A percentile compares a stretch with the other conserved stretches of the same genome.
These are phyloP conservation scores for Verticillium zaregamsianum DNA, from an alignment of 2,329 filamentous ascomycete species.

Conservation along the genomic window DNA sequence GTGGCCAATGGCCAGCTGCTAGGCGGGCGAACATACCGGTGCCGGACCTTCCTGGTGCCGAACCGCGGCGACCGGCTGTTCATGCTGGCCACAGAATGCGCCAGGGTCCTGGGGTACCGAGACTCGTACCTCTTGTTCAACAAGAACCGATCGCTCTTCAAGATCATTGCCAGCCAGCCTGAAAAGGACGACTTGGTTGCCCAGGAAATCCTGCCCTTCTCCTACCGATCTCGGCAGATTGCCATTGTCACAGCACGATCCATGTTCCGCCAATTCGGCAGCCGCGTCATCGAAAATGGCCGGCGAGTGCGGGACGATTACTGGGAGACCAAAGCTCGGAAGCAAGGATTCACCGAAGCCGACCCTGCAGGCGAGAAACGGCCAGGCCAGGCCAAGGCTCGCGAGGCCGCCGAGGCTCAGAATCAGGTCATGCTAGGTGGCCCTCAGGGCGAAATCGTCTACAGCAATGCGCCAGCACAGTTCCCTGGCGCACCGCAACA, in stretches of 20 bases:
- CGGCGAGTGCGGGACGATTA: constrained; percentile 94
- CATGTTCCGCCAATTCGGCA: constrained; percentile 98
- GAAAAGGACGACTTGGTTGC: constrained; percentile 96
- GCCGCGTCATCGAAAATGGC: constrained; percentile 84
- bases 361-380: constrained; percentile 95
- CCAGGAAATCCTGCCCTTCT: constrained; percentile 94
- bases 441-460: constrained; percentile 82
- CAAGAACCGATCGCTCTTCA: constrained; percentile 94
- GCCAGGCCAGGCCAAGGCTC: constrained; percentile 82
- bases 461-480: constrained; percentile 67
- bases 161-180: constrained; percentile 93
- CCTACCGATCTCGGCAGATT: constrained; percentile 96
- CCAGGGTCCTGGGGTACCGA: constrained; percentile 85
- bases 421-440: constrained; percentile 59
- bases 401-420: constrained; percentile 73
- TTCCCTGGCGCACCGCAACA: constrained; percentile 66
- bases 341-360: constrained; percentile 97
- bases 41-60: constrained; percentile 88
- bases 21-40: constrained; percentile 83
- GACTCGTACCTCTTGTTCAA: constrained; percentile 99
- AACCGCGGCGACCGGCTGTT: constrained; percentile 91
- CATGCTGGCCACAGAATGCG: constrained; percentile 98
- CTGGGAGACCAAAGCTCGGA: constrained; percentile 95
- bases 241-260: constrained; percentile 95
- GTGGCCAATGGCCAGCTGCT: constrained; percentile 75